Percentiles rank a stretch among this genome's conserved stretches.
phyloP scores from a whole-genome alignment of 2,329 filamentous ascomycete species.

The Colletotrichum scovillei region DNA sequence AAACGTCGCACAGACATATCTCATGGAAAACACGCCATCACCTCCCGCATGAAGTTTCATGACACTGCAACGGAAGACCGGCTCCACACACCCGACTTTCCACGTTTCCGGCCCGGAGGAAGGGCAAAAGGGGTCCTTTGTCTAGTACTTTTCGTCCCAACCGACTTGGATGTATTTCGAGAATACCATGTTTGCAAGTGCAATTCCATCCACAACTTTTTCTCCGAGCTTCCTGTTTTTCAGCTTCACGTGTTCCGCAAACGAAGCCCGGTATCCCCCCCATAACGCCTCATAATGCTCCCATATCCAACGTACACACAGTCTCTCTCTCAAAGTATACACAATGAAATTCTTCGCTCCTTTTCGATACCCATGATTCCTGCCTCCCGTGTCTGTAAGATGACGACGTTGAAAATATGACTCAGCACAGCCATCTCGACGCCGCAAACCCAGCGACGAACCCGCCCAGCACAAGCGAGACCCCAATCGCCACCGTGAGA shows the following conservation, averaged over 20 bases:
- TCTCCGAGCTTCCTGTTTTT: no score
- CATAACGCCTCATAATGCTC: no score
- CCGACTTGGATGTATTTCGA: neutral
- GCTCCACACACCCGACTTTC: neutral
- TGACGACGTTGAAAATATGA: no score
- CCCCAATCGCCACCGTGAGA: constrained; percentile 39
- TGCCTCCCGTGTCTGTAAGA: no score
- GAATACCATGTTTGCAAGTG: neutral
- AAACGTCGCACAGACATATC: neutral
- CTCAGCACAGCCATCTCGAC: constrained; percentile 19
- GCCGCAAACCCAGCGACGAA: constrained; percentile 37
- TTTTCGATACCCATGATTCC: no score
- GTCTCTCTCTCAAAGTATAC: no score
- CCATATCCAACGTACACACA: no score
- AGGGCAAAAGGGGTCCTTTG: neutral
- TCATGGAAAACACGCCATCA: neutral
- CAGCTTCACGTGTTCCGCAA: neutral
- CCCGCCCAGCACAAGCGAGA: constrained; percentile 38
- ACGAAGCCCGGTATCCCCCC: neutral
- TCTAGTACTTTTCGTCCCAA: neutral
- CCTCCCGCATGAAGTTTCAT: constrained; percentile 11
- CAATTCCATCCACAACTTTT: neutral
- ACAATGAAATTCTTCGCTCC: no score
- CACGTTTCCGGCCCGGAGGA: neutral
- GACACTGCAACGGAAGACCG: neutral